These are phyloP conservation scores for Petrea volubilis DNA, from an alignment of 257 asterid genomes.

Conservation along the genomic window DNA sequence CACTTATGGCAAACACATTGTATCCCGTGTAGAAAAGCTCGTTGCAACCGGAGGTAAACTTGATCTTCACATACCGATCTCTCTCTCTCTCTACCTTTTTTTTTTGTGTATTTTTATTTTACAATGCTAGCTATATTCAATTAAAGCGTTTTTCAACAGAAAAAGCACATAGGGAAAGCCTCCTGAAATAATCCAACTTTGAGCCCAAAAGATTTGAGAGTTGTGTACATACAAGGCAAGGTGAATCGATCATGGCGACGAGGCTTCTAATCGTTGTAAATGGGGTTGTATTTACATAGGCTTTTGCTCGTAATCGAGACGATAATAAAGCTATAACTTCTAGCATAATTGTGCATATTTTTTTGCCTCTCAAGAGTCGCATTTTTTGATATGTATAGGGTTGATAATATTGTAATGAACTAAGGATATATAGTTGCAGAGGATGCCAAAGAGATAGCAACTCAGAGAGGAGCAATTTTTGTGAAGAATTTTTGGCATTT, in stretches of 20 bases:
- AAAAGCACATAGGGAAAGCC: conserved; percentile 40
- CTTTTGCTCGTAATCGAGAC: conserved; percentile 13
- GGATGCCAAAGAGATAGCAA: conserved; percentile 4
- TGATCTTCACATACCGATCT: neutral
- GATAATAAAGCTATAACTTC: conserved; percentile 31
- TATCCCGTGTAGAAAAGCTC: conserved; percentile 85
- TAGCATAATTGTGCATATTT: conserved; percentile 20
- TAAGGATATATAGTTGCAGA: conserved; percentile 1
- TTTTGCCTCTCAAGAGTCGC: conserved; percentile 4
- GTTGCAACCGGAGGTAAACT: conserved; percentile 76
- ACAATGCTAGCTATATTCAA: neutral
- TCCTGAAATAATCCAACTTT: conserved; percentile 24
- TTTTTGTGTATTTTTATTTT: neutral
- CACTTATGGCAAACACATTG: conserved; percentile 92
- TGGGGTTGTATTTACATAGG: conserved; percentile 10
- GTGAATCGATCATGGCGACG: neutral
- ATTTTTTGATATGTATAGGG: conserved; percentile 12
- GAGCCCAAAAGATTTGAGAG: neutral
- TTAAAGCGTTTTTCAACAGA: conserved; percentile 33
- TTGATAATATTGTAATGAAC: neutral
- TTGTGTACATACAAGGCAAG: conserved; percentile 30
- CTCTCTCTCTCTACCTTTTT: neutral
- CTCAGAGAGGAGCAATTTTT: neutral
- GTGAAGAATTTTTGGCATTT: conserved; percentile 7
- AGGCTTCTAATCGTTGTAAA: conserved; percentile 21